These are phyloP conservation scores for Albophoma yamanashiensis DNA, from an alignment of 2,329 filamentous ascomycete genomes.

Conservation along the genomic window DNA sequence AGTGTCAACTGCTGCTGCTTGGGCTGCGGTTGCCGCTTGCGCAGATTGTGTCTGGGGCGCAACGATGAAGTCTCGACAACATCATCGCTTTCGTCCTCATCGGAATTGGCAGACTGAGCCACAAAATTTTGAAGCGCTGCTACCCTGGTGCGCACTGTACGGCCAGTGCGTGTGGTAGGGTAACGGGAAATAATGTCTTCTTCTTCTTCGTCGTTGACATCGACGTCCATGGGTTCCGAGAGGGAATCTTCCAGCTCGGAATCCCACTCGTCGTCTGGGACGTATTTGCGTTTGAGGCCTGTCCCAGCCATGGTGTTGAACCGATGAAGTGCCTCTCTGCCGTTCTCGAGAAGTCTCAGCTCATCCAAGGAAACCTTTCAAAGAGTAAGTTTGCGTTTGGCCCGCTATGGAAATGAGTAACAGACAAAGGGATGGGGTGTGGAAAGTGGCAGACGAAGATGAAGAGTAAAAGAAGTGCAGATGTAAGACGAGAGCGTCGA, in stretches of 20 bases:
- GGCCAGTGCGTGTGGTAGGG: background rate
- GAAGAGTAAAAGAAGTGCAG: background rate
- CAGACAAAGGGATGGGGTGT: background rate
- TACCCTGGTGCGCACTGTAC: constrained; percentile 15
- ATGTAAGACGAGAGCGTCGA: background rate
- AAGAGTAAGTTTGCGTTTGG: constrained; percentile 7
- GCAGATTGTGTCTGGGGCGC: constrained; percentile 10
- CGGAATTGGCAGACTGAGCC: constrained; percentile 1
- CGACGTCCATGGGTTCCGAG: constrained; percentile 16
- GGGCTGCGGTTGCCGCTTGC: constrained; percentile 11
- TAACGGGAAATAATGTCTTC: constrained; percentile 5
- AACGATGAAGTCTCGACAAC: constrained; percentile 3
- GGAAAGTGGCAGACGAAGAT: background rate
- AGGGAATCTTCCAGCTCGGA: constrained; percentile 12
- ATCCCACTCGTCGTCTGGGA: constrained; percentile 15
- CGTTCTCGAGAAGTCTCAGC: constrained; percentile 21
- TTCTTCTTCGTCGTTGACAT: constrained; percentile 14
- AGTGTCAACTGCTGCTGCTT: constrained; percentile 1
- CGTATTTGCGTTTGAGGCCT: constrained; percentile 20
- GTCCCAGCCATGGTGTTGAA: constrained; percentile 8
- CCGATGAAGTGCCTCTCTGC: constrained; percentile 15
- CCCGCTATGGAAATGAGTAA: background rate
- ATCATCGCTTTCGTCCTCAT: constrained; percentile 9
- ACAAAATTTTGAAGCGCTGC: constrained; percentile 4
- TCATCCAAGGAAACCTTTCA: constrained; percentile 19